Evolutionary conservation across 352 stramenopile genomes (phyloP), one percentile per base, ranked within the genome.

Genomic region (Achlya hypogyna): DNA sequence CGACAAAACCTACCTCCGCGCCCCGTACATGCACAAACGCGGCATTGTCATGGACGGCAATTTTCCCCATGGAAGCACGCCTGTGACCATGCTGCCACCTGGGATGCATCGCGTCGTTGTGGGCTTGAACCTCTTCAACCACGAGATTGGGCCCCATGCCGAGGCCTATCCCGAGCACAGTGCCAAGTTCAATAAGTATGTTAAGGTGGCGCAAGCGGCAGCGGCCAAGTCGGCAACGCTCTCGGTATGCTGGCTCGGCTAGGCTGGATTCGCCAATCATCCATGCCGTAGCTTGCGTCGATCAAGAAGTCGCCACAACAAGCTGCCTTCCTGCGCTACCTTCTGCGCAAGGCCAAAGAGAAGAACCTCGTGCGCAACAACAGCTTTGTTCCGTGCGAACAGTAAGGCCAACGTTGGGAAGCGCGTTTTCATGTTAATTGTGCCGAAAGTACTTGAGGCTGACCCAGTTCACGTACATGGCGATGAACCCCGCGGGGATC

Each of bases 391-490:
- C 5, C 51, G 29, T 23, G 62, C 18, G 4, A 62, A 34, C 34
- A 42, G 14, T 42, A 42, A 6, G 34, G 34, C 34, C 6, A n/a
- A n/a, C n/a, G n/a, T n/a, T n/a, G n/a, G n/a, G n/a, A n/a, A n/a
- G n/a, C n/a, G n/a, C n/a, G n/a, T n/a, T n/a, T n/a, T n/a, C n/a
- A 54, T 20, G 3, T 72, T 77, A 90, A 40, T 90, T 92, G 71
- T 92, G 82, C 22, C 82, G 82, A 71, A 92, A 92, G 74, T 90
- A 92, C 73, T 92, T 92, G 74, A 90, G 79, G 68, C 84, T 87
- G 67, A 90, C 82, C 84, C 84, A 93, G 60, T 89, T 89, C 53
- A 78, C 71, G 70, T 91, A 91, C 74, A 81, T 90, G 34, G 81
- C 78, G 52, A 93, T 70, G 56, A 93, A 84, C 28, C 81, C 79